A percentile compares a stretch with the other conserved stretches of the same genome.
These are phyloP conservation scores for Mucor sp. DNA, from an alignment of 371 early-diverging fungal species.

Conservation along the genomic window DNA sequence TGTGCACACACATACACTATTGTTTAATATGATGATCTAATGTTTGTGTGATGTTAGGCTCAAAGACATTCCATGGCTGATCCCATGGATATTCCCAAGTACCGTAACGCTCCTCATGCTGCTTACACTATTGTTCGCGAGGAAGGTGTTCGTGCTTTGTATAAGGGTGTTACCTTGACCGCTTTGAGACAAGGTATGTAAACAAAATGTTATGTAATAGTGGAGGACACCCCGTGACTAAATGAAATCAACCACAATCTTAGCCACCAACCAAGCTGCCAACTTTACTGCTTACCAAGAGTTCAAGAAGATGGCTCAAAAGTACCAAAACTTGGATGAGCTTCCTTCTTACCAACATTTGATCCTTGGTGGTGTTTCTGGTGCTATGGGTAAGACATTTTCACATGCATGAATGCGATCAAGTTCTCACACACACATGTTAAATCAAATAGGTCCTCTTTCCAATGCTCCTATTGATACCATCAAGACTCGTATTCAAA, in stretches of 20 bases:
- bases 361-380: conserved; percentile 90
- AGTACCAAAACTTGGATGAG: conserved; percentile 76
- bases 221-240: not conserved
- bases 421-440: conserved; percentile 10
- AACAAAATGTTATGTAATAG: not conserved
- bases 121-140: conserved; percentile 91
- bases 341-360: conserved; percentile 94
- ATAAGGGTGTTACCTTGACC: conserved; percentile 94
- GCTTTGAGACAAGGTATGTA: conserved; percentile 87
- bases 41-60: conserved; percentile 46
- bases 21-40: not conserved
- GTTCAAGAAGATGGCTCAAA: conserved; percentile 70
- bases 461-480: conserved; percentile 98
- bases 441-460: conserved; percentile 66
- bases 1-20: not conserved
- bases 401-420: not conserved
- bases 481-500: conserved; percentile 98
- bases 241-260: not conserved
- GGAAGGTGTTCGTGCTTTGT: conserved; percentile 90
- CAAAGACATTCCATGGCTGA: conserved; percentile 96
- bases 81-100: conserved; percentile 96
- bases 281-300: conserved; percentile 98
- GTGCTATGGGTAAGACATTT: conserved; percentile 78
- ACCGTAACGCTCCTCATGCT: conserved; percentile 93
- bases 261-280: conserved; percentile 97